Conservation (phyloP, 768 basidiomycete species). For the Psilocybe azurescens region DNA sequence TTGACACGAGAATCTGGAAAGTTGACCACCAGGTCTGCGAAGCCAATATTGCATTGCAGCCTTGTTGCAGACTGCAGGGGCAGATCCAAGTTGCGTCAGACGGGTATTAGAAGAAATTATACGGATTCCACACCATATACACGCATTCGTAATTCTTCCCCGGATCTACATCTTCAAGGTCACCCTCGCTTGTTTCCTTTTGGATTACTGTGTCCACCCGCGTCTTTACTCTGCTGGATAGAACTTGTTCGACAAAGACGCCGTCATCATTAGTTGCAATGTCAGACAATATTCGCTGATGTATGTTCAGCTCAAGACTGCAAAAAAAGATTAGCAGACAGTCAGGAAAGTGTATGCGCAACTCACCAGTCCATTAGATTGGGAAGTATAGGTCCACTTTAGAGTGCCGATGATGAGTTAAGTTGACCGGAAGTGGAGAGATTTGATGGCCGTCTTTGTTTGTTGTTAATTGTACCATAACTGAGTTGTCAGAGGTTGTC, state of each 20-base stretch:
- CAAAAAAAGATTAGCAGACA: background rate
- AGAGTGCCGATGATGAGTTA: background rate
- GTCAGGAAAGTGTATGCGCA: background rate
- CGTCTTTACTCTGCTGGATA: conserved; percentile 66
- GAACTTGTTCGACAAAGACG: conserved; percentile 54
- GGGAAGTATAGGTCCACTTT: background rate
- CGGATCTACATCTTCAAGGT: conserved; percentile 29
- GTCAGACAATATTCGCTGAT: conserved; percentile 76
- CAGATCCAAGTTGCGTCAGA: background rate
- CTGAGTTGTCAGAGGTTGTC: no score
- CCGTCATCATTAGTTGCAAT: conserved; percentile 62
- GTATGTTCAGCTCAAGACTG: conserved; percentile 81
- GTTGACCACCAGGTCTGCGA: conserved; percentile 77
- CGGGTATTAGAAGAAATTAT: background rate
- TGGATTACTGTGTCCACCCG: conserved; percentile 28
- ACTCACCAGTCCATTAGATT: conserved; percentile 16
- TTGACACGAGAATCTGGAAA: conserved; percentile 59
- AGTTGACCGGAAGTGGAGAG: background rate
- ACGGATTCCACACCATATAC: conserved; percentile 57
- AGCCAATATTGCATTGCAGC: conserved; percentile 83
- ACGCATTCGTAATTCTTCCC: conserved; percentile 39
- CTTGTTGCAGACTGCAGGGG: conserved; percentile 65
- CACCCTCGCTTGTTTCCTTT: conserved; percentile 27
- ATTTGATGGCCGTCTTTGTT: background rate
- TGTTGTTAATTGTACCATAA: background rate